Evolutionary conservation across 176 grass and related monocot species (phyloP).

Genomic region (Oryza coarctata): DNA sequence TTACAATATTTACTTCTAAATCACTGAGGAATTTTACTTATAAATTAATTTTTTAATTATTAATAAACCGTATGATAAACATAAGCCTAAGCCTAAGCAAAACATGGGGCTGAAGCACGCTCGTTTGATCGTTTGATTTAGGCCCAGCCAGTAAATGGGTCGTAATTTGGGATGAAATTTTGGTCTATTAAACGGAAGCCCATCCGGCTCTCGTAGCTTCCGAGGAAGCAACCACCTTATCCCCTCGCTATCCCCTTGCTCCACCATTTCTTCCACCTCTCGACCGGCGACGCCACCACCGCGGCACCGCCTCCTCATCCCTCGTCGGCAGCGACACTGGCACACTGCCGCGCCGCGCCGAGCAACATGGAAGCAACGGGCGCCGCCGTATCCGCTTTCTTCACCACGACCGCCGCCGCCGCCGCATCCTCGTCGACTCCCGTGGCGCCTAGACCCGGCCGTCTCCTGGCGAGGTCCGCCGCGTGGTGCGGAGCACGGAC

Average conservation of each 20-base stretch:
- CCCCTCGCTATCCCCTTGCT: conserved; percentile 43
- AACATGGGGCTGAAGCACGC: no score
- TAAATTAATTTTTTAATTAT: no score
- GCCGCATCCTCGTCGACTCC: background rate
- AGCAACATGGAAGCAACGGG: conserved; percentile 32
- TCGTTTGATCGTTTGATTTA: background rate
- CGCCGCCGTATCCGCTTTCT: background rate
- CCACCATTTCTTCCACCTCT: conserved; percentile 30
- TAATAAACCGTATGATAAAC: no score
- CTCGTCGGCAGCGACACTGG: conserved; percentile 17
- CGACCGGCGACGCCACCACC: background rate
- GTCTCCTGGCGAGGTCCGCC: background rate
- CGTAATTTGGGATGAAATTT: no score
- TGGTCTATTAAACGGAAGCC: no score
- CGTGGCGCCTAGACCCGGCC: background rate
- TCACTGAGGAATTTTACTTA: no score
- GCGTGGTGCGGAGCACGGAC: conserved; percentile 4
- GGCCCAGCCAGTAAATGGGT: no score
- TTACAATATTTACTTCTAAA: no score
- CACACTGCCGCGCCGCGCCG: background rate
- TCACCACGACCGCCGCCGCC: background rate
- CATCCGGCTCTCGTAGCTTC: background rate
- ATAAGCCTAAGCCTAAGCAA: no score
- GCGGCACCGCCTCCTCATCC: background rate
- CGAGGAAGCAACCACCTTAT: conserved; percentile 30